Conservation (phyloP, 495 filamentous ascomycete species). For the Aspergillus heteromorphus region DNA sequence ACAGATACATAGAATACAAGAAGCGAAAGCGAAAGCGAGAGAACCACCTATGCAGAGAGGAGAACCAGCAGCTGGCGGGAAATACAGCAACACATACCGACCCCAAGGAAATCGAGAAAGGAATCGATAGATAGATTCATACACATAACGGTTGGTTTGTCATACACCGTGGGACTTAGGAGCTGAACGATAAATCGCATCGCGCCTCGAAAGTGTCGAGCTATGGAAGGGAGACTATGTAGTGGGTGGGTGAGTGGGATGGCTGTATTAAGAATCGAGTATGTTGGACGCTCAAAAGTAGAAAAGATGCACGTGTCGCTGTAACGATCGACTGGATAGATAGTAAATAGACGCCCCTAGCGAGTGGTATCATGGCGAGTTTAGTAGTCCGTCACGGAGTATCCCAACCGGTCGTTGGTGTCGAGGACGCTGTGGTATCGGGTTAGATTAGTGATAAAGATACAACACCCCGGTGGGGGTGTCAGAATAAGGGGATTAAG, state of each 20-base stretch:
- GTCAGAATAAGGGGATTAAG: no score
- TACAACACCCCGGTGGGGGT: no score
- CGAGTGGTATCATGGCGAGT: not conserved
- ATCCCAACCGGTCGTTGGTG: slow-evolving; percentile 47
- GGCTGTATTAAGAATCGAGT: not conserved
- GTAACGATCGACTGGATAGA: not conserved
- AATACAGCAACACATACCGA: not conserved
- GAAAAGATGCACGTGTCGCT: slow-evolving; percentile 1
- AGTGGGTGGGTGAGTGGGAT: not conserved
- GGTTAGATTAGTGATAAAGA: not conserved
- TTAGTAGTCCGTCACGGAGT: slow-evolving; percentile 45
- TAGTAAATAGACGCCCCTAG: slow-evolving; percentile 1
- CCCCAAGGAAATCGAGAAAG: not conserved
- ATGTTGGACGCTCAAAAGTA: slow-evolving; percentile 1
- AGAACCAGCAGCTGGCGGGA: not conserved
- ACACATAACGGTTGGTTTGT: not conserved
- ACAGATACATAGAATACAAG: not conserved
- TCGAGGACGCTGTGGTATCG: slow-evolving; percentile 40
- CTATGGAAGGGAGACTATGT: not conserved
- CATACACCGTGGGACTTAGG: not conserved
- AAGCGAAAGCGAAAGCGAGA: no score
- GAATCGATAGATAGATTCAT: not conserved
- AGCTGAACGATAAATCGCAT: not conserved
- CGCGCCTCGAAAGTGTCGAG: not conserved
- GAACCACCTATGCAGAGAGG: not conserved